Evolutionary conservation across 2,329 filamentous ascomycete genomes (phyloP).

Genomic region (Colletotrichum sp.): DNA sequence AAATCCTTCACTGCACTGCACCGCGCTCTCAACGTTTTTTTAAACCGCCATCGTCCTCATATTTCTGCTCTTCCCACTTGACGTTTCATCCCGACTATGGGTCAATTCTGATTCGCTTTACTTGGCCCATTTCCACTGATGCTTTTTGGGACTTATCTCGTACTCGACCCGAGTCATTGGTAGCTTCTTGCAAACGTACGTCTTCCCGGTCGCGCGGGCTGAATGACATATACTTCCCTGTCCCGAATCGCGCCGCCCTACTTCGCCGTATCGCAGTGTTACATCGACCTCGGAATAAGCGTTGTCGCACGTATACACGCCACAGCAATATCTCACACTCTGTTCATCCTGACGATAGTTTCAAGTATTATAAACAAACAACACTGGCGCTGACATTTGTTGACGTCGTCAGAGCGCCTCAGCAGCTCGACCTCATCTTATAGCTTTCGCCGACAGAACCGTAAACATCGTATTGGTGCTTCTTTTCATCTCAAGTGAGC

Average conservation of each 20-base stretch:
- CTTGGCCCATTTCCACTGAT: not conserved
- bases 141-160: not conserved
- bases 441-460: not conserved
- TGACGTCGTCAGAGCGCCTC: not conserved
- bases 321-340: not conserved
- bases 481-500: conserved; percentile 1
- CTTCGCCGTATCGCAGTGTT: not conserved
- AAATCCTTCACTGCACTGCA: not conserved
- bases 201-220: not conserved
- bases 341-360: not conserved
- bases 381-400: not conserved
- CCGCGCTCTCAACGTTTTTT: not conserved
- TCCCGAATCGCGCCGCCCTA: not conserved
- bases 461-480: not conserved
- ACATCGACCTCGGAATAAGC: not conserved
- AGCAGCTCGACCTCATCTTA: not conserved
- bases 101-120: not conserved
- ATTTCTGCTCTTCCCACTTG: not conserved
- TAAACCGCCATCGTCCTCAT: not conserved
- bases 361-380: not conserved
- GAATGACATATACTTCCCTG: not conserved
- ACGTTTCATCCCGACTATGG: not conserved
- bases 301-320: not conserved
- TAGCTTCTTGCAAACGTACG: not conserved
- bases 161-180: conserved; percentile 2